Conservation (phyloP, 768 basidiomycete species). For the Lactifluus hygrophoroides region DNA sequence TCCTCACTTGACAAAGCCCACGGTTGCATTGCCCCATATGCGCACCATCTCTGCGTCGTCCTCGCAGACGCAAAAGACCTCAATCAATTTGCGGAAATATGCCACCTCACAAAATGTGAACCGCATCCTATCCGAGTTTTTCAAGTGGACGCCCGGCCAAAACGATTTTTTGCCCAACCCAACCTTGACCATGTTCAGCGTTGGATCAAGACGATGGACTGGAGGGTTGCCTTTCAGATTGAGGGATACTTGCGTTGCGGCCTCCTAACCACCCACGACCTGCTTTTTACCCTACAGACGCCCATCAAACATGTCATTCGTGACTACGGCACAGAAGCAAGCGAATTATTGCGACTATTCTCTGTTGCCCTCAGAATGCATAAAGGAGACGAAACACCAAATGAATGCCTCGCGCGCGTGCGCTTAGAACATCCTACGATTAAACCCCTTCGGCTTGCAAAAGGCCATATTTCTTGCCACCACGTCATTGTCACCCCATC, state of each 20-base stretch:
- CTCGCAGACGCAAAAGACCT: neutral
- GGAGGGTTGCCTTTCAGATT: constrained; percentile 69
- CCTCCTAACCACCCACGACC: constrained; percentile 40
- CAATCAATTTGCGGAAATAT: neutral
- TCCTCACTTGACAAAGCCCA: constrained; percentile 49
- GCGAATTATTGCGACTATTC: neutral
- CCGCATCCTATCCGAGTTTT: neutral
- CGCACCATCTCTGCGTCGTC: constrained; percentile 7
- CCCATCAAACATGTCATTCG: neutral
- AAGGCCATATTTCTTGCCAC: neutral
- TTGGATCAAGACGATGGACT: constrained; percentile 41
- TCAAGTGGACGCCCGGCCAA: neutral
- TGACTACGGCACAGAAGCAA: neutral
- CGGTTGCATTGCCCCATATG: constrained; percentile 43
- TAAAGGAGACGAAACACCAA: neutral
- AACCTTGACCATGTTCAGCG: constrained; percentile 25
- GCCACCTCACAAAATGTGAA: neutral
- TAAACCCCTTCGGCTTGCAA: neutral
- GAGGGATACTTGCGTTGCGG: constrained; percentile 60
- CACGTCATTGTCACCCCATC: neutral
- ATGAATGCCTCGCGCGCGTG: neutral
- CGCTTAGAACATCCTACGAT: neutral
- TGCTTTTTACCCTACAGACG: neutral
- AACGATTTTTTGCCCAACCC: neutral
- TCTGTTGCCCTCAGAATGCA: neutral